Conservation (phyloP, 805 yeast genomes). For the Candida verbasci region DNA sequence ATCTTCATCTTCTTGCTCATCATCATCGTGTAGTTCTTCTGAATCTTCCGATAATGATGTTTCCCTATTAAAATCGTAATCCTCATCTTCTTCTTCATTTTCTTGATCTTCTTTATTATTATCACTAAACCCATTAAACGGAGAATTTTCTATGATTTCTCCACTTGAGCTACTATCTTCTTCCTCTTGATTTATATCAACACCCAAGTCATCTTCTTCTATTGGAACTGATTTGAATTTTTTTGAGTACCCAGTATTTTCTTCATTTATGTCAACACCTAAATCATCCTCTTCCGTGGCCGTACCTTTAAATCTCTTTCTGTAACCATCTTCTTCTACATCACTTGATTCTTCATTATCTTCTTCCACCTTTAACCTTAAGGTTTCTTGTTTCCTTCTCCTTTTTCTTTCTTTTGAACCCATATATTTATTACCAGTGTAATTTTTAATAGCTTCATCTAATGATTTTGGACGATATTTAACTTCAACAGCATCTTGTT, state of each 20-base stretch:
- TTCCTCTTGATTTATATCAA: constrained; percentile 8
- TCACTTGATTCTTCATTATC: constrained; percentile 13
- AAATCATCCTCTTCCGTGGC: constrained; percentile 17
- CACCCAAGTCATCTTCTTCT: constrained; percentile 6
- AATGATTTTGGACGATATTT: constrained; percentile 38
- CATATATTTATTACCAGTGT: constrained; percentile 29
- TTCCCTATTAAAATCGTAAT: constrained; percentile 15
- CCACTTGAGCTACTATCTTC: constrained; percentile 1
- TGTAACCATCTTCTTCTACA: too few species aligned
- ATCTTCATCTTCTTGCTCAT: constrained; percentile 13
- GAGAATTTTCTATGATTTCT: constrained; percentile 6
- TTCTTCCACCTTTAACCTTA: constrained; percentile 12
- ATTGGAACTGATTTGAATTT: constrained; percentile 6
- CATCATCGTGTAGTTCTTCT: constrained; percentile 9
- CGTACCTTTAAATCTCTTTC: constrained; percentile 9
- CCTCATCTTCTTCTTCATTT: constrained; percentile 11
- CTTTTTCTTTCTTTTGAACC: constrained; percentile 17
- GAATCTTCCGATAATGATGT: constrained; percentile 3
- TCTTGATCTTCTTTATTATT: constrained; percentile 16
- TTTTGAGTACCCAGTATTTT: too few species aligned
- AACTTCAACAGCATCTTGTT: neutral
- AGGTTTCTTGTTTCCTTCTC: constrained; percentile 21
- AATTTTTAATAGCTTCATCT: constrained; percentile 58
- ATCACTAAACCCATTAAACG: constrained; percentile 12
- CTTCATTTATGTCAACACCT: too few species aligned